Percentiles rank a stretch among this genome's conserved stretches.
Conservation (phyloP, 2,329 filamentous ascomycete genomes). For the Fusarium vanettenii region DNA sequence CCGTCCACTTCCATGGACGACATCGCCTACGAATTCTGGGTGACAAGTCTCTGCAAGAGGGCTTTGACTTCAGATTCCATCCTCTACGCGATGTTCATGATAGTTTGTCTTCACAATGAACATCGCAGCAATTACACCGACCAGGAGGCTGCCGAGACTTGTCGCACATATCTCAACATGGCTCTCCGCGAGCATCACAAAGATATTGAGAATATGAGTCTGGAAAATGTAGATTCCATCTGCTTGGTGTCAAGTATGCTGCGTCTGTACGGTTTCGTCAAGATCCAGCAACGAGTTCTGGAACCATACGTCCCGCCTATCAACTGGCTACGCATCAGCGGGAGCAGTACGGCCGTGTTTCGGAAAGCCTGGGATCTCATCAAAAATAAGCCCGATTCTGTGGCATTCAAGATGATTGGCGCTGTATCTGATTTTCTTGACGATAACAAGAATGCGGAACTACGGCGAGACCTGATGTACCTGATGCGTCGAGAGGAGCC, state of each 20-base stretch:
- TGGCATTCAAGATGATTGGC: conserved; percentile 13
- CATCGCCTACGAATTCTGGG: conserved; percentile 16
- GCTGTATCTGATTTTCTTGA: conserved; percentile 17
- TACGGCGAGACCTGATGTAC: conserved; percentile 11
- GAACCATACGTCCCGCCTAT: conserved; percentile 33
- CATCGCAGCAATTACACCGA: conserved; percentile 1
- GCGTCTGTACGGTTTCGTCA: conserved; percentile 28
- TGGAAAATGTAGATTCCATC: conserved; percentile 26
- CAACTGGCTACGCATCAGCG: conserved; percentile 35
- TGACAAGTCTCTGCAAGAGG: conserved; percentile 9
- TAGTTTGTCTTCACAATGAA: conserved; percentile 29
- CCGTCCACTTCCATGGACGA: conserved; percentile 25
- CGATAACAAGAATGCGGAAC: not conserved
- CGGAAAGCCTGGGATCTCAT: conserved; percentile 15
- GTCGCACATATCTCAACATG: conserved; percentile 30
- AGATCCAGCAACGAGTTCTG: conserved; percentile 28
- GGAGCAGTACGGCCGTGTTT: conserved; percentile 32
- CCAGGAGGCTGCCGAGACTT: not conserved
- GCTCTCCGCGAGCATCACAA: conserved; percentile 27
- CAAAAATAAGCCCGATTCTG: conserved; percentile 7
- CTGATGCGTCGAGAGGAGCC: conserved; percentile 17
- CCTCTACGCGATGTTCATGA: conserved; percentile 30
- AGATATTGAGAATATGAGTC: conserved; percentile 24
- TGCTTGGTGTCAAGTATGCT: conserved; percentile 32
- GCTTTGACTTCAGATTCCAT: conserved; percentile 34